Conservation (phyloP, 306 rosid species). For the Acacia crassicarpa region DNA sequence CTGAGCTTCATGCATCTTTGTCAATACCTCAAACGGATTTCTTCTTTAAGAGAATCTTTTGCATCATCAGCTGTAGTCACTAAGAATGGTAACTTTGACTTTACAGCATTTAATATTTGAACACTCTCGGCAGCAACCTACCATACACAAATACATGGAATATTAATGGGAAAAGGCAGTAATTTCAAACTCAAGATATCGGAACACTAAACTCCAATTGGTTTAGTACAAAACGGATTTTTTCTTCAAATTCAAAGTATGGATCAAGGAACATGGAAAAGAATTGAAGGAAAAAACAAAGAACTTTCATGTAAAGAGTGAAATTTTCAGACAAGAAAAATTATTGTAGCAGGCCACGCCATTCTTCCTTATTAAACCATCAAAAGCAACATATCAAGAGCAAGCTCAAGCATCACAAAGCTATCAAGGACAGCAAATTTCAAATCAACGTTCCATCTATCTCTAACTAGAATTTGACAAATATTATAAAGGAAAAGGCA, state of each 20-base stretch:
- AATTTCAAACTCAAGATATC: background rate
- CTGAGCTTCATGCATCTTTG: slow-evolving; percentile 1
- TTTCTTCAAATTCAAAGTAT: slow-evolving; percentile 4
- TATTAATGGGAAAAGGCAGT: background rate
- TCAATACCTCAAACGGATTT: slow-evolving; percentile 82
- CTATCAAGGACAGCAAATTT: background rate
- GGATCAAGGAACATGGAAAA: slow-evolving; percentile 16
- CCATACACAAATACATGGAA: slow-evolving; percentile 23
- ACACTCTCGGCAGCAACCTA: slow-evolving; percentile 85
- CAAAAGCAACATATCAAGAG: background rate
- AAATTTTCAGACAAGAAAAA: background rate
- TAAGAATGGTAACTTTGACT: slow-evolving; percentile 76
- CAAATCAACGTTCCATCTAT: background rate
- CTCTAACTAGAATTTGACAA: background rate
- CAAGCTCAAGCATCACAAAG: background rate
- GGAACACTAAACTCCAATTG: background rate
- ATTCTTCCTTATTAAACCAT: background rate
- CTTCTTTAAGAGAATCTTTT: slow-evolving; percentile 83
- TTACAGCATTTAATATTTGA: slow-evolving; percentile 76
- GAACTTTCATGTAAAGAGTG: background rate
- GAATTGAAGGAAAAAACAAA: slow-evolving; percentile 1
- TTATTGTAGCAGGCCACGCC: background rate
- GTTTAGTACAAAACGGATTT: background rate
- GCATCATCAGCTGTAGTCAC: slow-evolving; percentile 83
- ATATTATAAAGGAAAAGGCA: background rate